phyloP scores from a whole-genome alignment of 2,329 filamentous ascomycete genomes.

The Ophiostoma montium region DNA sequence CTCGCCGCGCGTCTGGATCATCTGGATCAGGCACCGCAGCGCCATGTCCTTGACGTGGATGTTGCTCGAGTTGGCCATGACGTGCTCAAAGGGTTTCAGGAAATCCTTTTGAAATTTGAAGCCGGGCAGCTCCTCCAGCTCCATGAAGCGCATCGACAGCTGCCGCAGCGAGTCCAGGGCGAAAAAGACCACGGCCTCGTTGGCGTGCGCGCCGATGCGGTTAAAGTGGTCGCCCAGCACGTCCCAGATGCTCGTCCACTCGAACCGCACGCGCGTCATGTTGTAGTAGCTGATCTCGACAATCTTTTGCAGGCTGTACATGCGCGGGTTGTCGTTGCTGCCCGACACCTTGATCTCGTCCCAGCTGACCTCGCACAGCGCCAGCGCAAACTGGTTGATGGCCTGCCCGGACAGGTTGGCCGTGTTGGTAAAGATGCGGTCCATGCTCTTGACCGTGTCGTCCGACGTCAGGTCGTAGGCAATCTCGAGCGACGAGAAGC shows the following conservation, averaged over 20 bases:
- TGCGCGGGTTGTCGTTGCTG: conserved; percentile 86
- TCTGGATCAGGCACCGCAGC: conserved; percentile 87
- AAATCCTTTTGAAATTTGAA: conserved; percentile 99
- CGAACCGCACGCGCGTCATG: conserved; percentile 95
- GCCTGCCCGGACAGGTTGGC: conserved; percentile 85
- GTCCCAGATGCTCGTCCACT: conserved; percentile 97
- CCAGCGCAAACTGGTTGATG: conserved; percentile 87
- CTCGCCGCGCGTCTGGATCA: conserved; percentile 94
- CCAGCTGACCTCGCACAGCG: conserved; percentile 93
- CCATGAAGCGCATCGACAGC: conserved; percentile 96
- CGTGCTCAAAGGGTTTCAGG: conserved; percentile 93
- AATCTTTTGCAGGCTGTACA: conserved; percentile 93
- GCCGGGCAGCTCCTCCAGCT: conserved; percentile 90
- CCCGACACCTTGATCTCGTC: conserved; percentile 97
- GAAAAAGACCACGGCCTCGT: conserved; percentile 95
- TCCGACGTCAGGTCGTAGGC: conserved; percentile 86
- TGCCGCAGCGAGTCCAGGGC: conserved; percentile 90
- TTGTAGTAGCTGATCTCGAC: conserved; percentile 99
- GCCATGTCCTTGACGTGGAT: conserved; percentile 97
- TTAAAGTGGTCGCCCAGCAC: conserved; percentile 98
- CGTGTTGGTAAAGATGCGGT: conserved; percentile 93
- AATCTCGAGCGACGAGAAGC: conserved; percentile 56
- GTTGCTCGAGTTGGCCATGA: conserved; percentile 84
- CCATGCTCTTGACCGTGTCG: conserved; percentile 68
- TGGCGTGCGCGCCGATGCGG: conserved; percentile 88